Conservation (phyloP, 768 basidiomycete genomes). For the Pisolithus orientalis region DNA sequence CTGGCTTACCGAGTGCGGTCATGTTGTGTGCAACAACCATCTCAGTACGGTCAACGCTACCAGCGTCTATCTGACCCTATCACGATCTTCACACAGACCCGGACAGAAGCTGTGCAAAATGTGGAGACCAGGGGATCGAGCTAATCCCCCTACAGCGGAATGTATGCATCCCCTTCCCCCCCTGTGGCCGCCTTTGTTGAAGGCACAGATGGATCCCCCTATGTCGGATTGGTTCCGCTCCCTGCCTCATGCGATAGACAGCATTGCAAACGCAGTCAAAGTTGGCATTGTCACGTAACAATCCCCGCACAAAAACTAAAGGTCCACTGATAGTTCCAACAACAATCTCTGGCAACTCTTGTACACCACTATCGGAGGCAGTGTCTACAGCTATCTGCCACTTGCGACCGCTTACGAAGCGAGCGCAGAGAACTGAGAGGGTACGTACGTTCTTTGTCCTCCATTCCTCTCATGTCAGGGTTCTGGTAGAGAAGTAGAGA, state of each 20-base stretch:
- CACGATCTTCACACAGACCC: conserved; percentile 39
- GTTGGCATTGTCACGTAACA: conserved; percentile 27
- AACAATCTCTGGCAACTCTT: conserved; percentile 65
- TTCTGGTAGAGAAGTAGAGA: conserved; percentile 40
- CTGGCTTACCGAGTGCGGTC: conserved; percentile 87
- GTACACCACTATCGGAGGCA: conserved; percentile 57
- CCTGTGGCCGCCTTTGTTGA: background rate
- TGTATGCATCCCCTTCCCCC: conserved; percentile 33
- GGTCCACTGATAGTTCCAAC: conserved; percentile 57
- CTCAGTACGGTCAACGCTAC: conserved; percentile 44
- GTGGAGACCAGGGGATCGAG: conserved; percentile 57
- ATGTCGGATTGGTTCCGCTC: conserved; percentile 81
- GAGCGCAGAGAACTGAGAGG: conserved; percentile 48
- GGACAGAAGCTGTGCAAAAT: conserved; percentile 71
- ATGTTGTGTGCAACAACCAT: conserved; percentile 80
- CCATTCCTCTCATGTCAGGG: conserved; percentile 4
- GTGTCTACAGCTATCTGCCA: conserved; percentile 39
- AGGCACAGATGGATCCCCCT: conserved; percentile 64
- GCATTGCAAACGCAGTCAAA: conserved; percentile 61
- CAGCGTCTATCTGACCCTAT: too few relatives aligned
- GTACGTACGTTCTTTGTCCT: conserved; percentile 27
- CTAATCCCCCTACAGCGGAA: conserved; percentile 68
- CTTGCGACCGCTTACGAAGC: conserved; percentile 26
- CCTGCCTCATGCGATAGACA: conserved; percentile 54
- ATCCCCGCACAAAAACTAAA: background rate